Conservation (phyloP, 202 grass and related monocot genomes). For the Digitaria exilis region DNA sequence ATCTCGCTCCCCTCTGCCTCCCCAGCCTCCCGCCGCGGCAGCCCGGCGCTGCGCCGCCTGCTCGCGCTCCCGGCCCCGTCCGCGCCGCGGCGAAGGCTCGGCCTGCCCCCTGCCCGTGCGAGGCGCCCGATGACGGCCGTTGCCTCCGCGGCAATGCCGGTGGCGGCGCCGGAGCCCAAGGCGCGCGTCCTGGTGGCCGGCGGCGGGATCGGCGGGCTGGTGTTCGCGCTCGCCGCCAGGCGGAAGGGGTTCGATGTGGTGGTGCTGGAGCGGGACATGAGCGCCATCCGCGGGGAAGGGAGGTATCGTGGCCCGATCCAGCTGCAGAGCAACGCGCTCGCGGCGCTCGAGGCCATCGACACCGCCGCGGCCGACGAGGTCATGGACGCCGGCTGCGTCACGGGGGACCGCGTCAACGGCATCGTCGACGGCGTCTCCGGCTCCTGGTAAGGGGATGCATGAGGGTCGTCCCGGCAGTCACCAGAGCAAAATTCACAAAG, state of each 20-base stretch:
- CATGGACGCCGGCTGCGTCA: constrained; percentile 68
- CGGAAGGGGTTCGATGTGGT: constrained; percentile 75
- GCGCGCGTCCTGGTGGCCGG: constrained; percentile 72
- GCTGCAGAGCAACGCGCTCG: constrained; percentile 90
- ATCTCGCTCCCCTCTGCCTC: neutral
- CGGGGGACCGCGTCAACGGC: constrained; percentile 87
- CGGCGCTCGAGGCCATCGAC: constrained; percentile 74
- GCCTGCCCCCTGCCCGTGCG: neutral
- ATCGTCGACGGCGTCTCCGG: constrained; percentile 86
- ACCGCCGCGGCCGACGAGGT: constrained; percentile 55
- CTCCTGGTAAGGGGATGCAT: constrained; percentile 54
- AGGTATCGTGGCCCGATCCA: constrained; percentile 80
- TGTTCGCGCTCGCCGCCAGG: constrained; percentile 70
- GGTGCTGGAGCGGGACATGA: constrained; percentile 74
- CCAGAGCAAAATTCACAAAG: neutral
- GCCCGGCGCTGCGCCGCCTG: neutral
- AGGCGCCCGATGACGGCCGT: neutral
- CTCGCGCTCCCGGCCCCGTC: neutral
- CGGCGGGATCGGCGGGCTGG: constrained; percentile 79
- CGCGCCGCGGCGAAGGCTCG: neutral
- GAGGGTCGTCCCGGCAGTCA: neutral
- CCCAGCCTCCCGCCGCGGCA: no score
- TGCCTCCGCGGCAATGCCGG: constrained; percentile 22
- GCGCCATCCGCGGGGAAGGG: constrained; percentile 73
- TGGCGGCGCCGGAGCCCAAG: constrained; percentile 7